Evolutionary conservation across 345 rosid genomes (phyloP), one percentile per base, ranked within the genome.

Genomic region (Corymbia maculata): DNA sequence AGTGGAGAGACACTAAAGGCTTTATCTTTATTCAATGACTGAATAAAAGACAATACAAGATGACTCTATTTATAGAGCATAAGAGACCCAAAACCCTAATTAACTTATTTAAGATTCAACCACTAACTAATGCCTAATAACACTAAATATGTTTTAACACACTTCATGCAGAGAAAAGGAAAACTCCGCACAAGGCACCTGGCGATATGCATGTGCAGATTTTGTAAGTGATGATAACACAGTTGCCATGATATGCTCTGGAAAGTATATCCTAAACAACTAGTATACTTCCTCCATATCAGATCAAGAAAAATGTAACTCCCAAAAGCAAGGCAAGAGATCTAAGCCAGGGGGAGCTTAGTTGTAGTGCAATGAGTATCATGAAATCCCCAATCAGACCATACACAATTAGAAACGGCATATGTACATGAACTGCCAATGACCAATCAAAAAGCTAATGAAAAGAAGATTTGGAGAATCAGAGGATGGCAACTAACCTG

Each of bases 401-500:
- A 10, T 42, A 36, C 82, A 75, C 4, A 75, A 75, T 75, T 75
- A 75, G 28, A 75, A 75, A 42, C 13, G 82, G 49, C 19, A 75
- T 49, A 42, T 36, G 82, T 21, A 3, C 82, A 75, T 75, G 49
- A 75, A 42, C 82, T 75, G 49, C 82, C 49, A 21, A 42, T 19
- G 26, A 75, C 49, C 82, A 75, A 75, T 75, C 82, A 75, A 75
- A 75, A 36, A 21, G 49, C 22, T 5, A 75, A 75, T 14, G 14
- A 75, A 70, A 22, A 42, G 82, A 22, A 42, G 82, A 36, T 9
- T 75, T 75, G 49, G 82, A 75, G 21, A 19, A 52, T 59, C 59
- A 52, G 61, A 55, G 57, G 87, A 53, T 53, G 64, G 68, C 36
- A 57, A 91, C 98, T 88, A 86, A 97, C 99, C 99, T 91, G 98